phyloP scores from a whole-genome alignment of 1,139 yeast species.

The Hansenula lynferdii region DNA sequence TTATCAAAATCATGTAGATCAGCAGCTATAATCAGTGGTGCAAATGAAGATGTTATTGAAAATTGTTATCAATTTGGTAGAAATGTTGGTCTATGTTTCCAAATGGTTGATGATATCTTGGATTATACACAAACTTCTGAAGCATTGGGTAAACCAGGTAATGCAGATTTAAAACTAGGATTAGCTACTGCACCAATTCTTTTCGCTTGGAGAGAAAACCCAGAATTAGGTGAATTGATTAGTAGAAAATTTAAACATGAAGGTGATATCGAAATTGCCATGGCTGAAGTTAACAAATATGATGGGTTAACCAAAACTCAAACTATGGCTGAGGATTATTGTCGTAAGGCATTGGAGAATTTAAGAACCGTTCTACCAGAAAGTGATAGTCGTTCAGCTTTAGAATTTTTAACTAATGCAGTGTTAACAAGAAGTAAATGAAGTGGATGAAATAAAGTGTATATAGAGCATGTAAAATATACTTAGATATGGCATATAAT shows the following conservation, averaged over 20 bases:
- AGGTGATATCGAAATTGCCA: slow-evolving; percentile 82
- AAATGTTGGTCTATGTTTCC: slow-evolving; percentile 92
- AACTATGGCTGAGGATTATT: slow-evolving; percentile 71
- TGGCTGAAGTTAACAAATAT: slow-evolving; percentile 64
- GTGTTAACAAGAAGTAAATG: slow-evolving; percentile 75
- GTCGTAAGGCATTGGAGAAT: slow-evolving; percentile 69
- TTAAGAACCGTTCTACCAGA: slow-evolving; percentile 69
- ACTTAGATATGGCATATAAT: no score
- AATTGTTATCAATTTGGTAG: slow-evolving; percentile 89
- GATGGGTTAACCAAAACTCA: slow-evolving; percentile 77
- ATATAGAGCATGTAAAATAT: no score
- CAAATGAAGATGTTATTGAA: slow-evolving; percentile 68
- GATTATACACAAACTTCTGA: slow-evolving; percentile 86
- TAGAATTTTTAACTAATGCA: slow-evolving; percentile 79
- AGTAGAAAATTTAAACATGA: slow-evolving; percentile 73
- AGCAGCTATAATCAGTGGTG: slow-evolving; percentile 90
- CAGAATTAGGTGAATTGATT: slow-evolving; percentile 79
- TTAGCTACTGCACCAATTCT: slow-evolving; percentile 96
- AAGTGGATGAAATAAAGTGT: background rate
- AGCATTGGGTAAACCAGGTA: slow-evolving; percentile 90
- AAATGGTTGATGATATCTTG: slow-evolving; percentile 91
- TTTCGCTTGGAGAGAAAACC: slow-evolving; percentile 88
- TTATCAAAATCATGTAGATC: slow-evolving; percentile 96
- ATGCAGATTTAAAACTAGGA: slow-evolving; percentile 91
- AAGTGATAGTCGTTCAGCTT: slow-evolving; percentile 84